Evolutionary conservation across 2,329 filamentous ascomycete genomes (phyloP), one percentile per base, ranked within the genome.

Genomic region (Colletotrichum endophyticum): DNA sequence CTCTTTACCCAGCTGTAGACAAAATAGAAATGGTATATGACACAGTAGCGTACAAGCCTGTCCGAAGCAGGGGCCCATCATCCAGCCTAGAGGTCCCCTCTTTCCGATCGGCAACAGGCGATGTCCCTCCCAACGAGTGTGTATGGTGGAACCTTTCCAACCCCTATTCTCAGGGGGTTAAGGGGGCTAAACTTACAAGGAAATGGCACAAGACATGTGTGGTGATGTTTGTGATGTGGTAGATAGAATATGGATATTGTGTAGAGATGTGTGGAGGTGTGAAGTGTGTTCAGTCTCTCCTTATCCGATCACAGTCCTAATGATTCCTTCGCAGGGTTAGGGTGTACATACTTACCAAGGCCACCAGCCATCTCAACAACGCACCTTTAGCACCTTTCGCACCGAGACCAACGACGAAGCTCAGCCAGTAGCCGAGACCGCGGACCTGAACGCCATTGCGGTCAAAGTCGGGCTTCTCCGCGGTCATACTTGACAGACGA

Each of bases 401-500:
- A 44, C 92, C 91, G 53, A 93, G 86, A 9, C 88, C 84, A 22
- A 90, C 77, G 39, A 92, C 70, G 56, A 92, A 81, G 75, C 85
- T 81, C 25, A 88, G 3, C 89, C 91, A 93, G 83, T 93, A 93
- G 57, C 81, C 83, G 6, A 91, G 61, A 1, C 91, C 90, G 76
- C 84, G 86, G 78, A 89, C 81, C 72, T 88, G 85, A 39, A 87
- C 87, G 78, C 92, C 92, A 73, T 89, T 84, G 80, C 93, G 90
- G 83, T 93, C 91, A 81, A 94, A 94, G 83, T 92, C 88, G 78
- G 92, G 91, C 81, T 86, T 89, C 78, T 82, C 74, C 25, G 80
- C 79, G 66, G 86, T 86, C 79, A 91, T 82, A 59, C 84, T 82
- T 66, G 86, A 80, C 77, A 90, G 84, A 64, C 87, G 84, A 61